Evolutionary conservation across 805 yeast genomes (phyloP).

Genomic region (Wickerhamomyces subpelliculosus): DNA sequence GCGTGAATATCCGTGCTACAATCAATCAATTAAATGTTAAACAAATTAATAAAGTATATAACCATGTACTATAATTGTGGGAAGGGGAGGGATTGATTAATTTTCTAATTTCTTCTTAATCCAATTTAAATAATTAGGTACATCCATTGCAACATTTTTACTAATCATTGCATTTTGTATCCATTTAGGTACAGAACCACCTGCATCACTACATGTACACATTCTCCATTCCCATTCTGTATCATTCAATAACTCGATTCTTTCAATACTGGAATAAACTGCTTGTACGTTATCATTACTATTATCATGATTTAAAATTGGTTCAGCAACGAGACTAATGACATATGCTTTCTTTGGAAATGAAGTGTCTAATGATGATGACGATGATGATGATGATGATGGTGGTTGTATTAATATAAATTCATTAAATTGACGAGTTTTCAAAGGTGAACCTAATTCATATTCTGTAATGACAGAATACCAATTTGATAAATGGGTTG

Average conservation of each 20-base stretch:
- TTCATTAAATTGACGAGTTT: slow-evolving; percentile 25
- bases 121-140: slow-evolving; percentile 20
- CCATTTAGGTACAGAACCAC: slow-evolving; percentile 27
- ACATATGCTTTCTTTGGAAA: slow-evolving; percentile 13
- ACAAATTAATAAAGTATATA: too few relatives aligned
- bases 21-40: too few relatives aligned
- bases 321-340: slow-evolving; percentile 20
- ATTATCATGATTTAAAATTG: slow-evolving; percentile 5
- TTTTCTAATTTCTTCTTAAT: not conserved
- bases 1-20: too few relatives aligned
- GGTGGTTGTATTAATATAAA: slow-evolving; percentile 14
- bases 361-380: too few relatives aligned
- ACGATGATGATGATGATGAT: slow-evolving; percentile 4
- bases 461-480: slow-evolving; percentile 21
- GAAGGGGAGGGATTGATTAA: too few relatives aligned
- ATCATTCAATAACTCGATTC: slow-evolving; percentile 9
- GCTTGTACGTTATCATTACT: slow-evolving; percentile 20
- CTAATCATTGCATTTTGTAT: slow-evolving; percentile 26
- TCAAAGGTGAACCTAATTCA: slow-evolving; percentile 23
- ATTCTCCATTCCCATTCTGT: slow-evolving; percentile 21
- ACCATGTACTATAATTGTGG: too few relatives aligned
- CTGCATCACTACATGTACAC: slow-evolving; percentile 27
- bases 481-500: slow-evolving; percentile 8
- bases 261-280: slow-evolving; percentile 23
- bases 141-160: slow-evolving; percentile 27